phyloP scores from a whole-genome alignment of 305 asterid genomes.

The Withania somnifera region DNA sequence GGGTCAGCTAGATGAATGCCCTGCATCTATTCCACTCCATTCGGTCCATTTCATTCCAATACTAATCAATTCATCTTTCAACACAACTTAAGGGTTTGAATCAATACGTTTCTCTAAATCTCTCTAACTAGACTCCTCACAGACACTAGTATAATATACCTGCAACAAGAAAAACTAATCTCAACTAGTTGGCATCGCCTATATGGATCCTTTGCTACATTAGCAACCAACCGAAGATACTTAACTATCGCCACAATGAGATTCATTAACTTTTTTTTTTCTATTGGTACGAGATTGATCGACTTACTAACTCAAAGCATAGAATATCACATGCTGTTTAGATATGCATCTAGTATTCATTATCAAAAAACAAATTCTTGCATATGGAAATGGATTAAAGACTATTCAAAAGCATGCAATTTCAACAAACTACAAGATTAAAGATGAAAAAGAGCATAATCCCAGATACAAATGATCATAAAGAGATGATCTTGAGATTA shows the following conservation, averaged over 20 bases:
- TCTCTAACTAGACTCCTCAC: neutral
- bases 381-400: neutral
- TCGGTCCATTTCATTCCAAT: neutral
- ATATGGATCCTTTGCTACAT: neutral
- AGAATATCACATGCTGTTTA: too few species aligned
- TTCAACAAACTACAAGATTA: neutral
- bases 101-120: neutral
- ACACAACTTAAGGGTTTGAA: neutral
- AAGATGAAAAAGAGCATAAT: neutral
- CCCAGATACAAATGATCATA: neutral
- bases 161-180: neutral
- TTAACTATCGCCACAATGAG: too few species aligned
- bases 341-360: too few species aligned
- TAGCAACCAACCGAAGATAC: neutral
- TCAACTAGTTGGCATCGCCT: neutral
- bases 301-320: too few species aligned
- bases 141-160: neutral
- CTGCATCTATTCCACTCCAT: neutral
- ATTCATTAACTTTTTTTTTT: too few species aligned
- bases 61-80: neutral
- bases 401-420: neutral
- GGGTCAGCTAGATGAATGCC: neutral
- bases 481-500: neutral
- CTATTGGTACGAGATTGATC: too few species aligned
- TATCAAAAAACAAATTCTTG: neutral